phyloP scores from a whole-genome alignment of 2,329 filamentous ascomycete species.

The Botrytis medusae region DNA sequence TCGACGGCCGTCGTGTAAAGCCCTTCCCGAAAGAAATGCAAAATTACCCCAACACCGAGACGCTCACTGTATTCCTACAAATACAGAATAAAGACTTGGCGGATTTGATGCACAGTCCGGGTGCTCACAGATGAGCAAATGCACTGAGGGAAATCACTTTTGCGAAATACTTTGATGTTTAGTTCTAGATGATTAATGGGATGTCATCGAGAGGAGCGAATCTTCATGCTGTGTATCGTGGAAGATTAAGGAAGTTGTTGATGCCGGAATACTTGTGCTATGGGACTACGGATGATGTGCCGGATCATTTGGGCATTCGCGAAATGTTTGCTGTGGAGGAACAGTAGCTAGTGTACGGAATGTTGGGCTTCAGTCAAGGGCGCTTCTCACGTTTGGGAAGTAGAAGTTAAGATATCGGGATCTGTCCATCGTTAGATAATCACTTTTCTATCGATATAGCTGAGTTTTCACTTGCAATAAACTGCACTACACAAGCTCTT shows the following conservation, averaged over 20 bases:
- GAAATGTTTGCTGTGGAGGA: background rate
- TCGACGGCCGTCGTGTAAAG: background rate
- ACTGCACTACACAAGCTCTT: background rate
- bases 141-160: background rate
- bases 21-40: background rate
- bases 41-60: background rate
- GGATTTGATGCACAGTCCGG: background rate
- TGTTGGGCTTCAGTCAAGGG: background rate
- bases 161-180: background rate
- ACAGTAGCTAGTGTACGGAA: background rate
- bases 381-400: background rate
- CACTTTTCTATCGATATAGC: background rate
- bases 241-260: background rate
- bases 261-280: background rate
- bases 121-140: background rate
- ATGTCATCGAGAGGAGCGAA: fast-evolving
- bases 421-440: background rate
- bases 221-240: background rate
- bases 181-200: background rate
- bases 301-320: background rate
- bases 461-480: background rate
- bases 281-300: background rate
- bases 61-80: background rate
- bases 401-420: background rate
- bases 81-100: background rate